Evolutionary conservation across 2,329 filamentous ascomycete species (phyloP).

Genomic region (Orbilia quercus): DNA sequence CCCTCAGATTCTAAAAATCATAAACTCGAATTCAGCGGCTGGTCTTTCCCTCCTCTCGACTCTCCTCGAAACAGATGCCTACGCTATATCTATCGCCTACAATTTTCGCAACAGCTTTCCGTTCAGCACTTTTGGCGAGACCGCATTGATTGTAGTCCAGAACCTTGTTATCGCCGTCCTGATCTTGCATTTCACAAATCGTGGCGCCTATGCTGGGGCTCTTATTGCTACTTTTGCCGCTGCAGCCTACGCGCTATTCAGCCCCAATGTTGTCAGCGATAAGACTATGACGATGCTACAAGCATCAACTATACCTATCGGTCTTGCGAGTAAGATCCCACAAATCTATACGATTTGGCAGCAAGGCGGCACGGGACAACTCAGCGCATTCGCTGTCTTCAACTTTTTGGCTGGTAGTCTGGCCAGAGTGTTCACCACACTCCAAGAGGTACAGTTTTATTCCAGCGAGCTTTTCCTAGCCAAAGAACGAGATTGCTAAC

Average conservation of each 20-base stretch:
- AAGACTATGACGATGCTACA: conserved; percentile 69
- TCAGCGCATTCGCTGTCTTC: conserved; percentile 97
- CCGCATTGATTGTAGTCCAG: conserved; percentile 88
- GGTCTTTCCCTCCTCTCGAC: conserved; percentile 92
- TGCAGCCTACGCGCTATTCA: conserved; percentile 77
- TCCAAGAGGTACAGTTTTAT: conserved; percentile 74
- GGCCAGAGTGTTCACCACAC: conserved; percentile 94
- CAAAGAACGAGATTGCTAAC: background rate
- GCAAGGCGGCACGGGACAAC: conserved; percentile 89
- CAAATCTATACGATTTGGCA: conserved; percentile 89
- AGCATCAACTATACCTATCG: conserved; percentile 67
- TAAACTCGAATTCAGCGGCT: conserved; percentile 80
- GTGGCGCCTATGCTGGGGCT: conserved; percentile 74
- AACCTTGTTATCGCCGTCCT: conserved; percentile 89
- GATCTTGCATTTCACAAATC: conserved; percentile 84
- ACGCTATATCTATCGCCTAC: conserved; percentile 91
- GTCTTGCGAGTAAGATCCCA: conserved; percentile 89
- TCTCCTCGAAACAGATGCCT: conserved; percentile 86
- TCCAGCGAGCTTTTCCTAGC: background rate
- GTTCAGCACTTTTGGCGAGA: conserved; percentile 97
- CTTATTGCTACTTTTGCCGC: conserved; percentile 82
- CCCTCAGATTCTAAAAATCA: conserved; percentile 93
- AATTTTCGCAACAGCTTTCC: conserved; percentile 91
- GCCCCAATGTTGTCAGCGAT: conserved; percentile 72
- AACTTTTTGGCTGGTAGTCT: conserved; percentile 95